Base-by-base conservation (phyloP, 148 eudicot genomes). In the Rhododendron henanense region DNA sequence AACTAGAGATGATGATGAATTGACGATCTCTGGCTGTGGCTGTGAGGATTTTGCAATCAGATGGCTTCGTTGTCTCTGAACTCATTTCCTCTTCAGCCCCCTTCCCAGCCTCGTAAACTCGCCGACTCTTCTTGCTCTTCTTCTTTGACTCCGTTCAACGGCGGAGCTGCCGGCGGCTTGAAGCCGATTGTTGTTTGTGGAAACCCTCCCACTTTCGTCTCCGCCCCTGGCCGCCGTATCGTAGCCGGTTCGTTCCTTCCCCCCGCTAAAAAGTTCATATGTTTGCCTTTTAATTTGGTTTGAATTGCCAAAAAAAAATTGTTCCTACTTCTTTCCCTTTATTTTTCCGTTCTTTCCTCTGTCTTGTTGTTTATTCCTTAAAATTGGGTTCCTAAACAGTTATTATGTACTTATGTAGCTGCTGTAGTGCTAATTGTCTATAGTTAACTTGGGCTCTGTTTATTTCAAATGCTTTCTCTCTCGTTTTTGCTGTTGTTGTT, bases 141-240 rank as follows among this genome's bases (percentile, higher is more conserved):
- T 1, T 39, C 77, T 25, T 21, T 61, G 63, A 45, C 79, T 84
- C 71, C 84, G 14, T 77, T 78, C 61, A 83, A 14, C 78, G 65
- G 69, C 59, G 67, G 73, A n/a, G 15, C 73, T 25, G 73, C 73
- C 33, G 41, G 23, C 45, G 83, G 47, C 41, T 82, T 92, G 39
- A 92, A 94, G 85, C 99, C 99, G 79, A 95, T 96, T 6, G 92
- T 92, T 1, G 91, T 92, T 7, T 74, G 77, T 61, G 99, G 96
- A 1, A 87, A 92, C 81, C 99, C 99, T 44, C 97, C 98, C 69
- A 93, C 98, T 61, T 91, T 87, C 67, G 98, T 96, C 83, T 94
- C 99, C 61, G 96, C 96, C 85, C 95, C 98, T 28, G 92, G 92
- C 84, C 98, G 98, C 82, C 95, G 98, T 74, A 93, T 96, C 53